Evolutionary conservation across 805 yeast genomes (phyloP).

Genomic region (Starmerella geochares): DNA sequence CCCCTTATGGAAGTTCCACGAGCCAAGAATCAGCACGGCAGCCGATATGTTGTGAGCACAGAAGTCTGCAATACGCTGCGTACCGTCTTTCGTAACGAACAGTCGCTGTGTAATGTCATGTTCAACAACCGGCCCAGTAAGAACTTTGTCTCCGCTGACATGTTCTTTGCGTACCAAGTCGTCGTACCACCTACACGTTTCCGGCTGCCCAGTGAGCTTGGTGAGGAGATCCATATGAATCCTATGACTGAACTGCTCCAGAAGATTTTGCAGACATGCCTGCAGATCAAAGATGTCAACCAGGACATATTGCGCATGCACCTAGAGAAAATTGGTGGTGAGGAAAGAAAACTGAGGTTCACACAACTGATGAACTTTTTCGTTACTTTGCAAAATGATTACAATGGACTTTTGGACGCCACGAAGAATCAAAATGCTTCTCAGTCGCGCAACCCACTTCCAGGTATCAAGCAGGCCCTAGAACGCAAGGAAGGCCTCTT

Average conservation of each 20-base stretch:
- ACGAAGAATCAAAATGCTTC: conserved; percentile 71
- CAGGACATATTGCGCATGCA: conserved; percentile 62
- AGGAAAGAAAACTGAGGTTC: conserved; percentile 64
- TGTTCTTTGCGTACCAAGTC: conserved; percentile 79
- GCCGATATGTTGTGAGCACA: conserved; percentile 76
- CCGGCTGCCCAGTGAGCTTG: conserved; percentile 91
- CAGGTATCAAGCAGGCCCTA: conserved; percentile 94
- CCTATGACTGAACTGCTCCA: conserved; percentile 81
- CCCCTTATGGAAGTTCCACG: conserved; percentile 27
- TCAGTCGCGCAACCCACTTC: conserved; percentile 63
- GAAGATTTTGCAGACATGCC: conserved; percentile 65
- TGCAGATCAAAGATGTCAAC: conserved; percentile 78
- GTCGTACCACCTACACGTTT: conserved; percentile 96
- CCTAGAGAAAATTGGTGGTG: conserved; percentile 48
- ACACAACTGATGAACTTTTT: conserved; percentile 91
- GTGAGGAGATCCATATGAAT: conserved; percentile 93
- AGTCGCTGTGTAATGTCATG: conserved; percentile 51
- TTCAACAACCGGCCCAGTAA: conserved; percentile 72
- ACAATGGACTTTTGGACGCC: conserved; percentile 84
- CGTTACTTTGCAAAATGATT: conserved; percentile 90
- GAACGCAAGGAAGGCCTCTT: conserved; percentile 95
- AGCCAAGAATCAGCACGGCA: conserved; percentile 51
- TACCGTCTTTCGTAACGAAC: conserved; percentile 66
- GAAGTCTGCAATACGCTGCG: conserved; percentile 75
- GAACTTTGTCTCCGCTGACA: conserved; percentile 50